Evolutionary conservation across 2,329 filamentous ascomycete species (phyloP), one percentile per base, ranked within the genome.

Genomic region (Colletotrichum sp.): DNA sequence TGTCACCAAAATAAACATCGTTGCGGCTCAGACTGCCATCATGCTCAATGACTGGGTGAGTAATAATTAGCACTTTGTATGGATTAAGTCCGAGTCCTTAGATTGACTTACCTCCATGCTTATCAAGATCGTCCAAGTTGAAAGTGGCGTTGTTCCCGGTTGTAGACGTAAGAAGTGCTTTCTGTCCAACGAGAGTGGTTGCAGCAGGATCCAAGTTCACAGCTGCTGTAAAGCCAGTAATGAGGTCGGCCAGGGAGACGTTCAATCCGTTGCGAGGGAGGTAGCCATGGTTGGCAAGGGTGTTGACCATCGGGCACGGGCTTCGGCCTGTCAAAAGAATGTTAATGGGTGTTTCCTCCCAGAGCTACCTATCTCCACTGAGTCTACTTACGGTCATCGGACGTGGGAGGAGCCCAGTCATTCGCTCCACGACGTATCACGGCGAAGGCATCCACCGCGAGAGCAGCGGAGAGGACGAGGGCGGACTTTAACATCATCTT

Each of bases 41-140:
- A 72, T 84, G 82, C 66, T 85, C 83, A 69, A 85, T 83, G n/a
- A 83, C 81, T 83, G 36, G 6, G 12, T 13, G 15, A 63, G n/a
- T 16, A 12, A 63, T 5, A 3, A 24, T 13, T 39, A 18, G 21
- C 5, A 16, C 44, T n/a, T n/a, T 24, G 10, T 18, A 36, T n/a
- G n/a, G 16, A 34, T 21, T 24, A 36, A 62, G 9, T 52, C 6
- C 44, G 10, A 52, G 44, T 52, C 44, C 59, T 32, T 6, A 24
- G n/a, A 36, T 34, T 21, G 18, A 62, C 75, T 75, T 21, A 81
- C 76, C 10, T 57, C 76, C 76, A 55, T 82, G 81, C n/a, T 78
- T 78, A 36, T 78, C 73, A 6, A 83, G 69, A 32, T 83, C 82
- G 52, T 81, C 79, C 2, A 83, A 66, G 74, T 83, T 80, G 59